Evolutionary conservation across 1,284 basidiomycete species (phyloP), one percentile per base, ranked within the genome.

Genomic region (Puccinia coronata): DNA sequence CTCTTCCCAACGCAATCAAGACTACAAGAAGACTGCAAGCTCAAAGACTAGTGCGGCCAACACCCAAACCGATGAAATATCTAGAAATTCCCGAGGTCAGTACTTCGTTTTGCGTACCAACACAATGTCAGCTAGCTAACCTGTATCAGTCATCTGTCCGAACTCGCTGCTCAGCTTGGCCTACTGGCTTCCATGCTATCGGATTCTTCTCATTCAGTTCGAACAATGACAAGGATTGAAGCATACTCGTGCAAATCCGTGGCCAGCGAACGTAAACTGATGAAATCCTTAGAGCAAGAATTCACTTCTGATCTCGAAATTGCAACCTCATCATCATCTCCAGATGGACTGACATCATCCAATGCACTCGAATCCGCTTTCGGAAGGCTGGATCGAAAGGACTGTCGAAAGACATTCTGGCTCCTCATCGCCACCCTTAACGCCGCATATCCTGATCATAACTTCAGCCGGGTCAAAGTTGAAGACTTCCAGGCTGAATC

Each of bases 221-320:
- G 76, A n/a, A 93, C 98, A 25, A 92, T 94, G 86, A 96, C 94
- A 53, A 91, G 95, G 83, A 92, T 99, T 86, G 96, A 99, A 87
- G 95, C 95, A 0, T 99, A 98, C 88, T 95, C 93, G 84, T 96
- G 95, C 90, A 99, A 99, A 90, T 93, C 95, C 85, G 92, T 98
- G 87, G 93, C 93, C 84, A 93, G 93, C 86, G 97, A 99, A 89
- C 95, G 96, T 90, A 94, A 93, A 86, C 92, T 98, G 86, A 96
- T 95, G 89, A 95, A 93, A 86, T 89, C 91, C 20, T 92, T 98
- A 87, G 95, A 97, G 86, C 90, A 90, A 83, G 92, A 92, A 55
- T 94, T 96, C 87, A 90, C 91, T 81, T 84, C 86, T 59, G 92
- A 94, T 84, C 91, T 93, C 61, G 82, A 83, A 89, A 91, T 43